Evolutionary conservation across 495 filamentous ascomycete genomes (phyloP).

Genomic region (Annulohypoxylon nitens): DNA sequence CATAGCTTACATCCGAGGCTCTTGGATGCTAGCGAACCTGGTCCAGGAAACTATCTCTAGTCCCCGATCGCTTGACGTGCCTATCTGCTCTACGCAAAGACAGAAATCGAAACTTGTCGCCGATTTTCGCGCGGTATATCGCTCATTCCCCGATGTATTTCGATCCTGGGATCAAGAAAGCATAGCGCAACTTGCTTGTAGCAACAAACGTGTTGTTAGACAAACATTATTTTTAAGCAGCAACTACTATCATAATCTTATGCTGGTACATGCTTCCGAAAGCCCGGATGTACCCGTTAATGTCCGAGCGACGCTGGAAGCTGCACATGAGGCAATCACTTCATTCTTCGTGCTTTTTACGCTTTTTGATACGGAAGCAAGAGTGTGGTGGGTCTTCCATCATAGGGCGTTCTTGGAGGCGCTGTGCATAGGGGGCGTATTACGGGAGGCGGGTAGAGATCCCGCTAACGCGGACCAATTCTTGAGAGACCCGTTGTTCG

Average conservation of each 20-base stretch:
- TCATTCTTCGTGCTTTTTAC: conserved; percentile 75
- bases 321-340: conserved; percentile 72
- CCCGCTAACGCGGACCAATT: conserved; percentile 51
- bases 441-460: conserved; percentile 57
- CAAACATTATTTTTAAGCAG: conserved; percentile 77
- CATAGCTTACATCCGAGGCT: conserved; percentile 74
- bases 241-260: conserved; percentile 81
- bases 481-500: conserved; percentile 65
- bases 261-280: conserved; percentile 74
- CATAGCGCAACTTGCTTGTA: conserved; percentile 62
- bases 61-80: conserved; percentile 73
- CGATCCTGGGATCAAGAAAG: conserved; percentile 69
- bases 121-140: conserved; percentile 71
- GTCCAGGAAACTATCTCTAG: conserved; percentile 77
- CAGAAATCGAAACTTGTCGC: conserved; percentile 72
- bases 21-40: conserved; percentile 78
- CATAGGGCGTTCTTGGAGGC: conserved; percentile 79
- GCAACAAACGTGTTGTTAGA: conserved; percentile 69
- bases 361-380: conserved; percentile 72
- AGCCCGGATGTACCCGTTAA: conserved; percentile 72
- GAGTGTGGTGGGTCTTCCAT: conserved; percentile 83
- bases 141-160: conserved; percentile 72
- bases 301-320: conserved; percentile 73
- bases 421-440: conserved; percentile 64
- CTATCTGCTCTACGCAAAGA: conserved; percentile 69